These are phyloP conservation scores for Penicillium bialowiezense DNA, from an alignment of 495 filamentous ascomycete species.

Conservation along the genomic window DNA sequence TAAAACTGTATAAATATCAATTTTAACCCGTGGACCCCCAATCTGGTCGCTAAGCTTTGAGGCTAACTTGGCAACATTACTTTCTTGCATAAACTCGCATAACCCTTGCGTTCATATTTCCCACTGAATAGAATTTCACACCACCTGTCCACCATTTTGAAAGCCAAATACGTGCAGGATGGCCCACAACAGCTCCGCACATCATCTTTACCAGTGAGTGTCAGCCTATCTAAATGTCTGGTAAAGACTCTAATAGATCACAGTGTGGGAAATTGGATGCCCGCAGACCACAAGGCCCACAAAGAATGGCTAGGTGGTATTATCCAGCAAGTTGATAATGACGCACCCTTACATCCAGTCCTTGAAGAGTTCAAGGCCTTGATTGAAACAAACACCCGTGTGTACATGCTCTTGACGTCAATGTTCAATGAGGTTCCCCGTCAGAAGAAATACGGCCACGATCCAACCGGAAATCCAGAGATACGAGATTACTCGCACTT, in stretches of 20 bases:
- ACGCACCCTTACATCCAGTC: conserved; percentile 28
- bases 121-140: too few species aligned
- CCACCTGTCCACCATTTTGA: too few species aligned
- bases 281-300: conserved; percentile 25
- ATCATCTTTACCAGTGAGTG: conserved; percentile 15
- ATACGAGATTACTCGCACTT: conserved; percentile 65
- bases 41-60: too few species aligned
- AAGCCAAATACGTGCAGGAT: neutral
- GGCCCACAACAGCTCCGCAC: neutral
- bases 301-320: conserved; percentile 34
- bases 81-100: too few species aligned
- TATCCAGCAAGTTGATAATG: conserved; percentile 30
- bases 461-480: conserved; percentile 58
- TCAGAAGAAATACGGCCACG: conserved; percentile 50
- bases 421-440: conserved; percentile 70
- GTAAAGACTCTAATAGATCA: neutral
- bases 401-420: conserved; percentile 35
- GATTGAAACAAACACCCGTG: conserved; percentile 42
- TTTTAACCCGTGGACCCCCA: too few species aligned
- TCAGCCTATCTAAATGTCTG: neutral
- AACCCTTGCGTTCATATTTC: too few species aligned
- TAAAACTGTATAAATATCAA: too few species aligned
- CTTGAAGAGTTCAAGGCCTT: conserved; percentile 42
- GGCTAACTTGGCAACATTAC: too few species aligned
- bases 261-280: conserved; percentile 39